Evolutionary conservation across 2,329 filamentous ascomycete genomes (phyloP), one percentile per base, ranked within the genome.

Genomic region (Stagonosporopsis rhizophila): DNA sequence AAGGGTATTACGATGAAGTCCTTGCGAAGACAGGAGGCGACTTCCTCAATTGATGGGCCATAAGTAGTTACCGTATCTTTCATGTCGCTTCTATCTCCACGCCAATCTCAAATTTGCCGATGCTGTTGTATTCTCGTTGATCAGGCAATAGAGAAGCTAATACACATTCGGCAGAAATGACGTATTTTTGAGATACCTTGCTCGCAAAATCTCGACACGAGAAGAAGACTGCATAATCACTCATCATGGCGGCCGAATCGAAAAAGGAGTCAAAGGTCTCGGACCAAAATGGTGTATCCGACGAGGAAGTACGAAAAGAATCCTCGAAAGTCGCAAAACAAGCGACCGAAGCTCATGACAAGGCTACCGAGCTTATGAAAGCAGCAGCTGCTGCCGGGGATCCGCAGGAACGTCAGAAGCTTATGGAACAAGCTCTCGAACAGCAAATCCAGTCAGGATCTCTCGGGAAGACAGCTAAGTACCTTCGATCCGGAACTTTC

Each of bases 1-100:
- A 84, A 62, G 77, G 78, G 11, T 83, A 84, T 59, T 84, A 82
- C 62, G 82, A 85, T 67, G 81, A 83, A 61, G 74, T 81, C n/a
- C 60, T 83, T 34, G 78, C 77, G 9, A 82, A 79, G 73, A 83
- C 80, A 1, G 76, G 77, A 38, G 82, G 82, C 0, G 75, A 74
- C 48, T 84, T 84, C 55, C 67, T 84, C 59, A 75, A 78, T 35
- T 78, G 48, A 45, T 12, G 7, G 12, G 28, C 28, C 15, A 25
- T 25, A 12, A 23, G 4, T 27, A 8, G 15, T 17, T 37, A 38
- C 17, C 20, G 6, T 12, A 9, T 38, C 5, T 37, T 37, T 32
- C 28, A 30, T 12, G 1, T 12, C 12, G 6, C 6, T 30, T 30
- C 8, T 30, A 30, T 6, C n/a, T 6, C 34, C 8, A 7, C 7